A percentile compares a stretch with the other conserved stretches of the same genome.
These are phyloP conservation scores for Boletus smithii DNA, from an alignment of 1,284 basidiomycete species.

Conservation along the genomic window DNA sequence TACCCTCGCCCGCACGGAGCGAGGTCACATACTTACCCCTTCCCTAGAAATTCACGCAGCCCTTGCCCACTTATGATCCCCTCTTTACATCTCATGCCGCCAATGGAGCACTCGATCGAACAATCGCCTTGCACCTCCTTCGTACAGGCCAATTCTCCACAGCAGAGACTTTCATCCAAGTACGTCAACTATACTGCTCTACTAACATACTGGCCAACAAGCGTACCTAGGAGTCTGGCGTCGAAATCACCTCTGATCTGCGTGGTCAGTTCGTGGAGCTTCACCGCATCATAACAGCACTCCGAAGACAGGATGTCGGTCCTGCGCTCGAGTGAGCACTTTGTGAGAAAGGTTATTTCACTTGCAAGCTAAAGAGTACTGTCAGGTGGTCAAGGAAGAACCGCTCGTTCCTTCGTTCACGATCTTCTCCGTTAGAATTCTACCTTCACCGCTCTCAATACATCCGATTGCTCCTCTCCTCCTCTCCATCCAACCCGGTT, in stretches of 20 bases:
- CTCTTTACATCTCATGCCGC: constrained; percentile 65
- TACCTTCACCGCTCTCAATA: constrained; percentile 85
- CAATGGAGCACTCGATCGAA: constrained; percentile 62
- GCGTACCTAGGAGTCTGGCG: constrained; percentile 60
- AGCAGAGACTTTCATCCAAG: constrained; percentile 70
- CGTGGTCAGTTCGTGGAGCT: constrained; percentile 67
- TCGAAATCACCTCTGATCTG: constrained; percentile 57
- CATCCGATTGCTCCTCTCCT: constrained; percentile 64
- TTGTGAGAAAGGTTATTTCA: neutral
- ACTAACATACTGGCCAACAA: constrained; percentile 1
- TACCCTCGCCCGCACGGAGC: neutral
- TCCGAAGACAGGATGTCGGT: constrained; percentile 63
- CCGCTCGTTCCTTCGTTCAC: constrained; percentile 58
- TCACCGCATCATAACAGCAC: constrained; percentile 67
- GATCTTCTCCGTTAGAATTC: constrained; percentile 80
- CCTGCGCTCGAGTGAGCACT: constrained; percentile 69
- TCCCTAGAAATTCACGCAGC: constrained; percentile 64
- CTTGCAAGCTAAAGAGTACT: constrained; percentile 4
- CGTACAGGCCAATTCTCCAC: constrained; percentile 76
- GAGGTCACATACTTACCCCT: constrained; percentile 8
- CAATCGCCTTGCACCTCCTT: constrained; percentile 74
- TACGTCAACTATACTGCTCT: constrained; percentile 32
- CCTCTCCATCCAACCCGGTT: constrained; percentile 49
- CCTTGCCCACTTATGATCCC: constrained; percentile 65
- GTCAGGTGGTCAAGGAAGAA: constrained; percentile 75